phyloP scores from a whole-genome alignment of 495 filamentous ascomycete genomes.

The Zalerion maritima region DNA sequence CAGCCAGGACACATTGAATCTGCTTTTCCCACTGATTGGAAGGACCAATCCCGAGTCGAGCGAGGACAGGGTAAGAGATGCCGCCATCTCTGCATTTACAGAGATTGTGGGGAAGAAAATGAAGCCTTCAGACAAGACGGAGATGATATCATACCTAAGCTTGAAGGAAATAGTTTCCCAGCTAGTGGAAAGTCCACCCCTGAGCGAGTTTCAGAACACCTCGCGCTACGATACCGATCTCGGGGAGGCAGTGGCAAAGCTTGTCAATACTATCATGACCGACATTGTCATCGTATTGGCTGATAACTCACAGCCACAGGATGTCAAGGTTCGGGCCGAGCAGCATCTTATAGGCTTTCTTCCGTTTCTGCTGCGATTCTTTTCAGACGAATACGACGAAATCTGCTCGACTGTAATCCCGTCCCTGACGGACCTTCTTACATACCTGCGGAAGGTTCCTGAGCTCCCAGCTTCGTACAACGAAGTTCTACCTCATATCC shows the following conservation, averaged over 20 bases:
- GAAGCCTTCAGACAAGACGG: conserved; percentile 79
- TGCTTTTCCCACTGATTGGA: conserved; percentile 67
- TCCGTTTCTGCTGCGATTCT: conserved; percentile 76
- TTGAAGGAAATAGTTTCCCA: conserved; percentile 67
- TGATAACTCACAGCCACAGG: conserved; percentile 34
- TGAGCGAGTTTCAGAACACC: conserved; percentile 63
- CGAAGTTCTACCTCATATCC: conserved; percentile 65
- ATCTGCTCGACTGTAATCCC: conserved; percentile 90
- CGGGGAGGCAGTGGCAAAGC: conserved; percentile 82
- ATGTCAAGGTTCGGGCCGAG: conserved; percentile 47
- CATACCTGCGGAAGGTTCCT: conserved; percentile 66
- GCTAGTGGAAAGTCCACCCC: conserved; percentile 62
- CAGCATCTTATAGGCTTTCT: conserved; percentile 67
- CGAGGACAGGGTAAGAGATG: conserved; percentile 66
- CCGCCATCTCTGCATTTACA: conserved; percentile 82
- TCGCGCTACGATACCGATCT: conserved; percentile 84
- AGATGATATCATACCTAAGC: conserved; percentile 83
- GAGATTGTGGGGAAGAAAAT: conserved; percentile 98
- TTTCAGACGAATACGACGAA: conserved; percentile 96
- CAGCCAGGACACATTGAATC: conserved; percentile 67
- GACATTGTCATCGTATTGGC: conserved; percentile 73
- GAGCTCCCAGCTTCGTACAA: conserved; percentile 52
- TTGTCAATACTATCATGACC: conserved; percentile 77
- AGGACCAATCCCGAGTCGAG: conserved; percentile 30
- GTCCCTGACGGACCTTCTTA: conserved; percentile 76